phyloP scores from a whole-genome alignment of 2,329 filamentous ascomycete species.

The Bipolaris zeicola region DNA sequence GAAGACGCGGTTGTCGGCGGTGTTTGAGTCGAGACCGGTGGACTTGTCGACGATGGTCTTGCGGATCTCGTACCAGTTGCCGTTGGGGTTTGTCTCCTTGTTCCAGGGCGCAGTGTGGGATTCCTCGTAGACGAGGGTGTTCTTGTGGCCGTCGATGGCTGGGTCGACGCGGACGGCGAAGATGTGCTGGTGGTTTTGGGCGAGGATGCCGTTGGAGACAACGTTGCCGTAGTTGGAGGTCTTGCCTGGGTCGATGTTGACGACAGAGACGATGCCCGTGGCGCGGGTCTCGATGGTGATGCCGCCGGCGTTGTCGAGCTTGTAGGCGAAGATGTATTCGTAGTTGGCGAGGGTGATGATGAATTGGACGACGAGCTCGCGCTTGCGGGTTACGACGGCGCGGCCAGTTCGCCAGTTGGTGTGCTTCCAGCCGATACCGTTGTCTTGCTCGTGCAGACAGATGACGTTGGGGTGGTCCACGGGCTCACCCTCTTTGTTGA shows the following conservation, averaged over 20 bases:
- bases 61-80: constrained; percentile 64
- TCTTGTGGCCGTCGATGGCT: constrained; percentile 62
- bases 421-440: constrained; percentile 59
- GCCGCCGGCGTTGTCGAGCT: constrained; percentile 67
- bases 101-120: constrained; percentile 57
- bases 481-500: constrained; percentile 61
- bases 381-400: constrained; percentile 65
- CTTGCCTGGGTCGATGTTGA: constrained; percentile 64
- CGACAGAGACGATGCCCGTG: constrained; percentile 68
- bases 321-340: constrained; percentile 70
- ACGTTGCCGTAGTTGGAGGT: constrained; percentile 64
- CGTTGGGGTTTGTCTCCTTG: constrained; percentile 63
- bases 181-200: constrained; percentile 73
- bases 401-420: constrained; percentile 66
- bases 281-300: constrained; percentile 67
- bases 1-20: constrained; percentile 60
- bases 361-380: constrained; percentile 69
- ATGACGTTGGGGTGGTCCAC: constrained; percentile 64
- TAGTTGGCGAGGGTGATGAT: constrained; percentile 74
- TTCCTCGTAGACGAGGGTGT: constrained; percentile 62
- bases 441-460: constrained; percentile 72
- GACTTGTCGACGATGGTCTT: constrained; percentile 56
- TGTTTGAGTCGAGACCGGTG: constrained; percentile 59
- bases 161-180: constrained; percentile 66
- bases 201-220: constrained; percentile 67